Evolutionary conservation across 495 filamentous ascomycete species (phyloP), one percentile per base, ranked within the genome.

Genomic region (Penicillium manginii): DNA sequence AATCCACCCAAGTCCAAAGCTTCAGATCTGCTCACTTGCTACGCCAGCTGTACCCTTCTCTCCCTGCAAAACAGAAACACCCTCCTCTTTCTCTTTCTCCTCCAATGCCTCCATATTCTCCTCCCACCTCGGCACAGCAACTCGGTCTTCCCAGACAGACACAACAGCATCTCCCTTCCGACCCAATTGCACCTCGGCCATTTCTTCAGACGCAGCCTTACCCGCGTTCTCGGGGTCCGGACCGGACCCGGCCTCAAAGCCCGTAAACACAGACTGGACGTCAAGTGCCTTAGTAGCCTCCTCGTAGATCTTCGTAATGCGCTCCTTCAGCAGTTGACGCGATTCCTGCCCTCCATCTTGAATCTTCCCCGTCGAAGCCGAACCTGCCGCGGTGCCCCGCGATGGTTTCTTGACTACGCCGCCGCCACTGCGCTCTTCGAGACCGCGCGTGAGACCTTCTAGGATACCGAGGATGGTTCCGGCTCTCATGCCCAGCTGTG

Each of bases 391-490:
- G 15, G 49, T 47, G 53, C 23, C 54, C 46, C 29, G 76, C 42
- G 32, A 55, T 1, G 64, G 79, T 67, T 63, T 74, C 68, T 50
- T 67, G 61, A 67, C 63, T n/a, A 56, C 66, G 31, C 57, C 62
- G 19, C 55, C 55, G 17, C 65, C 49, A 12, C 66, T 73, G 22
- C 61, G 55, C 6, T 69, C 70, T 23, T 78, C 74, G 4, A 75
- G 70, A 2, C 74, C 76, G 7, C 68, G 67, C 15, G 73, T 22
- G 17, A 93, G 54, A 0, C 88, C 90, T 66, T 93, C 88, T 18
- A 96, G 59, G 8, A 88, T 74, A 1, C 92, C 92, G 4, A 94
- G 69, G 15, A 92, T 66, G 31, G 81, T 84, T 0, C 92, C 92
- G 0, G 85, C 87, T 1, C 81, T 78, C 63, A 88, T 75, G 2